A percentile compares a stretch with the other conserved stretches of the same genome.
These are phyloP conservation scores for Schrenkiella parvula DNA, from an alignment of 345 rosid species.

Conservation along the genomic window DNA sequence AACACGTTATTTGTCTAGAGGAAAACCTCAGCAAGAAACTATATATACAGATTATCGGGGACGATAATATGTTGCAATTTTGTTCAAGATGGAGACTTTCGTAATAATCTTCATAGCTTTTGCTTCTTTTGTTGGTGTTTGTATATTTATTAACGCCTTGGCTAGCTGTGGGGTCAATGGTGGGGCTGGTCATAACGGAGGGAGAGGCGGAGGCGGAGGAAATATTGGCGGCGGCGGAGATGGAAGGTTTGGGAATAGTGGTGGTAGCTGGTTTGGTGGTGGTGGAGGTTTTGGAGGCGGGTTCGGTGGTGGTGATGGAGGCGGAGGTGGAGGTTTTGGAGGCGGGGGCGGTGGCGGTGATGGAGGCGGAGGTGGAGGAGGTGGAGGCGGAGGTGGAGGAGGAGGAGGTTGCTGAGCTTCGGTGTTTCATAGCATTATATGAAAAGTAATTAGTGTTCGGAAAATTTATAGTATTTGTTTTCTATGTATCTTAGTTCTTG, in stretches of 20 bases:
- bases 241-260: background rate
- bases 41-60: background rate
- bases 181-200: background rate
- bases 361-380: background rate
- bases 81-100: constrained; percentile 18
- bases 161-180: background rate
- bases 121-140: constrained; percentile 5
- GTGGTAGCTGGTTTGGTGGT: constrained; percentile 13
- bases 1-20: background rate
- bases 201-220: background rate
- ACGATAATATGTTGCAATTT: background rate
- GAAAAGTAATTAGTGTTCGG: background rate
- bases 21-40: background rate
- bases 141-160: background rate
- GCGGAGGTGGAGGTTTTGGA: background rate
- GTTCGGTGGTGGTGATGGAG: background rate
- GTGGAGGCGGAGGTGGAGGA: background rate
- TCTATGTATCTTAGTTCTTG: background rate
- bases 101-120: constrained; percentile 9
- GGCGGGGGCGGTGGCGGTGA: no score
- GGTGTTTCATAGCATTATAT: background rate
- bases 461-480: background rate
- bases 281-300: background rate
- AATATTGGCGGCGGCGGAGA: background rate
- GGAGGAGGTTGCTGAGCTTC: constrained; percentile 12